phyloP scores from a whole-genome alignment of 2,329 filamentous ascomycete species.

The Hypocreales sp. region DNA sequence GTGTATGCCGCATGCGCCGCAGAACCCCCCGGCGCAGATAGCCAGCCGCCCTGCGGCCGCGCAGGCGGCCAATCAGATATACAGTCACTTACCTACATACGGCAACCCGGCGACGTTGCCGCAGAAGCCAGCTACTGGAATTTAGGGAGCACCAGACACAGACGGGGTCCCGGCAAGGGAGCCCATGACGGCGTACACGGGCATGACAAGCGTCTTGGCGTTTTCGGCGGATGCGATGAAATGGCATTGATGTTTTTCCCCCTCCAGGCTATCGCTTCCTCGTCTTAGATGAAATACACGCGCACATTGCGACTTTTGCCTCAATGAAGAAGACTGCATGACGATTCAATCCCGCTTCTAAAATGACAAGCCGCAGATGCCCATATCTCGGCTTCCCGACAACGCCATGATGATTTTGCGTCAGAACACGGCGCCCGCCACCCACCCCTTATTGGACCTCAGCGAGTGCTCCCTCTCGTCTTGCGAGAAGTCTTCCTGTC shows the following conservation, averaged over 20 bases:
- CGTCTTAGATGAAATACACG: conserved; percentile 3
- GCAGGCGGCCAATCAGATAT: conserved; percentile 28
- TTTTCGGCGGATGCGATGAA: conserved; percentile 20
- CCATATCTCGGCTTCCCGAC: conserved; percentile 17
- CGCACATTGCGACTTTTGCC: conserved; percentile 1
- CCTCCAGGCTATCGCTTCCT: conserved; percentile 9
- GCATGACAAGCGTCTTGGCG: conserved; percentile 23
- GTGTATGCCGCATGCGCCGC: conserved; percentile 23
- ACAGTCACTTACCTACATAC: conserved; percentile 37
- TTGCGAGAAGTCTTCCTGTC: no score
- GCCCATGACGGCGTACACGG: conserved; percentile 16
- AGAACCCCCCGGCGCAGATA: conserved; percentile 24
- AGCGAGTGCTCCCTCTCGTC: no score
- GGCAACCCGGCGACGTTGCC: conserved; percentile 44
- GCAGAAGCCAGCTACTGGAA: conserved; percentile 39
- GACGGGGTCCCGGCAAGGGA: conserved; percentile 9
- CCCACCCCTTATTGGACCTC: no score
- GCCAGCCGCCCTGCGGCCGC: conserved; percentile 29
- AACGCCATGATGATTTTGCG: conserved; percentile 20
- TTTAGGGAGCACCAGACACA: conserved; percentile 20
- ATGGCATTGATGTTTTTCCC: conserved; percentile 13
- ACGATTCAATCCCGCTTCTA: conserved; percentile 18
- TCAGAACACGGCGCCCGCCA: conserved; percentile 16
- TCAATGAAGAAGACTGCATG: conserved; percentile 5
- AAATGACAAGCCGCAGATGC: conserved; percentile 16